Evolutionary conservation across 805 yeast genomes (phyloP).

Genomic region (Grigorovia yakushimaensis): DNA sequence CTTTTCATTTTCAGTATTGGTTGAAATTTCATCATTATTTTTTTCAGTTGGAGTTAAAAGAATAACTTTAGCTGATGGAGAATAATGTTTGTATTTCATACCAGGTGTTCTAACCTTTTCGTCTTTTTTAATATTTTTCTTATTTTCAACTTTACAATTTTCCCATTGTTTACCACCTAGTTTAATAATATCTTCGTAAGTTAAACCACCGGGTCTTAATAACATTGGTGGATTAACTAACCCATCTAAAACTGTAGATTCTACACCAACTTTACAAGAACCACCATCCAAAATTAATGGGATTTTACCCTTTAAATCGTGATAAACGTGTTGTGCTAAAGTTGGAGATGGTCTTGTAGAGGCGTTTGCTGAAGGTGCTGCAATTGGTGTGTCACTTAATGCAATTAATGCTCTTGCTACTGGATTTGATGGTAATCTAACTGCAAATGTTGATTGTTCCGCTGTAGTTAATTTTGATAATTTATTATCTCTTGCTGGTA

Average conservation of each 20-base stretch:
- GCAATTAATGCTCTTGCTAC: conserved; percentile 87
- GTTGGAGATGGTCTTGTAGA: conserved; percentile 95
- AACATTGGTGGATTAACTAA: conserved; percentile 74
- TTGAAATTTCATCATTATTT: conserved; percentile 20
- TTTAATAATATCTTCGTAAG: conserved; percentile 59
- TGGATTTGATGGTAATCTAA: conserved; percentile 77
- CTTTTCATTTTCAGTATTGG: conserved; percentile 22
- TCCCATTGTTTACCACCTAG: conserved; percentile 66
- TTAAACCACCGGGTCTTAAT: conserved; percentile 89
- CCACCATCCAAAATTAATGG: conserved; percentile 92
- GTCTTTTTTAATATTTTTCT: conserved; percentile 44
- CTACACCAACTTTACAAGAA: conserved; percentile 77
- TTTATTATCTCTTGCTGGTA: conserved; percentile 30
- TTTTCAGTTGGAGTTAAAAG: conserved; percentile 40
- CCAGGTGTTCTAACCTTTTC: conserved; percentile 91
- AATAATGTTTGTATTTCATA: conserved; percentile 93
- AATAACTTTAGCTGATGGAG: conserved; percentile 79
- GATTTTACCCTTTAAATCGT: conserved; percentile 69
- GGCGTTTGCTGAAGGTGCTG: conserved; percentile 97
- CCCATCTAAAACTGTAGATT: conserved; percentile 91
- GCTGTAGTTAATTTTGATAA: conserved; percentile 76
- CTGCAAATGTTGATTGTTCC: conserved; percentile 83
- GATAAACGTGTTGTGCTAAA: conserved; percentile 70
- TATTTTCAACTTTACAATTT: conserved; percentile 51
- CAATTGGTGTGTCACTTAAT: conserved; percentile 76